phyloP scores from a whole-genome alignment of 805 yeast species.

The Huiozyma sinensis region DNA sequence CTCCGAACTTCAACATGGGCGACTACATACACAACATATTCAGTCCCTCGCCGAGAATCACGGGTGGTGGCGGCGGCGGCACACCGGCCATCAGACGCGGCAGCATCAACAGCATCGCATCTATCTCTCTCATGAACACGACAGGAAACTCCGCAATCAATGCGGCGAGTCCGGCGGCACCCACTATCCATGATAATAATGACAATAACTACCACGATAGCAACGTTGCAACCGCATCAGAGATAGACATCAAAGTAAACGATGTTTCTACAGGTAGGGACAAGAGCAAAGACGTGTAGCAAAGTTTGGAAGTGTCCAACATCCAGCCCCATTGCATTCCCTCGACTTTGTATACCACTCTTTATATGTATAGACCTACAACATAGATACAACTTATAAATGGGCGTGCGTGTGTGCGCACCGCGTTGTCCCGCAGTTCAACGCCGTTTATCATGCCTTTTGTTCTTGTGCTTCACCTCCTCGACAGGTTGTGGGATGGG shows the following conservation, averaged over 20 bases:
- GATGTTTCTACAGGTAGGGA: no score
- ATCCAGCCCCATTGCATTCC: no score
- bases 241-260: background rate
- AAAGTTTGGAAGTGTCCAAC: no score
- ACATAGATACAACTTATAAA: no score
- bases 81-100: constrained; percentile 1
- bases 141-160: background rate
- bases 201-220: background rate
- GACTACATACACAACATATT: constrained; percentile 29
- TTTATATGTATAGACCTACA: no score
- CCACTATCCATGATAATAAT: background rate
- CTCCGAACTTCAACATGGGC: constrained; percentile 29
- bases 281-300: no score
- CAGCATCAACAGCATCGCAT: constrained; percentile 2
- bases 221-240: background rate
- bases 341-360: no score
- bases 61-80: no score
- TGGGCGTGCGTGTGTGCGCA: no score
- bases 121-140: no score
- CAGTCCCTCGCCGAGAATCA: constrained; percentile 27
- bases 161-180: background rate
- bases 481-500: constrained; percentile 8
- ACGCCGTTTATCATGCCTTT: background rate
- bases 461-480: constrained; percentile 7
- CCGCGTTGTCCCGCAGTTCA: constrained; percentile 1